Conservation (phyloP, 345 rosid genomes). For the Sisymbrium altissimum region DNA sequence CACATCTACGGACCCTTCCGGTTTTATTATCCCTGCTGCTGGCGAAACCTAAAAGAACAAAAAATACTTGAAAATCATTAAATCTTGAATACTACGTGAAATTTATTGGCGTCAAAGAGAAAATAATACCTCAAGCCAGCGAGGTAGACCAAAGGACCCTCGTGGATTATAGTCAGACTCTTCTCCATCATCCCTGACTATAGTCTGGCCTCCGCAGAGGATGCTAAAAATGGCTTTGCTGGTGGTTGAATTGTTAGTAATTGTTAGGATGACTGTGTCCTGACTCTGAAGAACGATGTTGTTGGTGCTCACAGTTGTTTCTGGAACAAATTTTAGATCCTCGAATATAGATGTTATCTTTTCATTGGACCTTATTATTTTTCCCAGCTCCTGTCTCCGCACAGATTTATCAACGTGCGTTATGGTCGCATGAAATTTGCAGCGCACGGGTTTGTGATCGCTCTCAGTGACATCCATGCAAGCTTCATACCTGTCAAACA, state of each 20-base stretch:
- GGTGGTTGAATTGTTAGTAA: constrained; percentile 57
- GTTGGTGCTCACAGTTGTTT: constrained; percentile 57
- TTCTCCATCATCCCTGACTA: constrained; percentile 56
- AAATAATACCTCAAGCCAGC: constrained; percentile 90
- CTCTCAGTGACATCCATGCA: constrained; percentile 95
- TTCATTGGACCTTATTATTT: constrained; percentile 53
- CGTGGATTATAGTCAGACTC: constrained; percentile 49
- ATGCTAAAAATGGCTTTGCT: constrained; percentile 59
- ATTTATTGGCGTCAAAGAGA: neutral
- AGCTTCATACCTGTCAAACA: constrained; percentile 70
- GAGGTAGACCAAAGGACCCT: constrained; percentile 74
- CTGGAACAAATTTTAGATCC: constrained; percentile 57
- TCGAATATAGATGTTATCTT: constrained; percentile 48
- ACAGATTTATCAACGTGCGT: constrained; percentile 85
- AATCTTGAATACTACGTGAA: neutral
- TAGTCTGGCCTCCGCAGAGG: constrained; percentile 54
- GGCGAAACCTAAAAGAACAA: constrained; percentile 57
- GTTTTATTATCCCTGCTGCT: constrained; percentile 67
- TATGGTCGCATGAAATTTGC: constrained; percentile 73
- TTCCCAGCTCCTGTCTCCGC: constrained; percentile 72
- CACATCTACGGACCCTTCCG: constrained; percentile 56
- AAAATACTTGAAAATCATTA: neutral
- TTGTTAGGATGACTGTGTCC: constrained; percentile 56
- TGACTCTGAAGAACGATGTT: constrained; percentile 73
- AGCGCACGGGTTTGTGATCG: constrained; percentile 95